Evolutionary conservation across 2,329 filamentous ascomycete genomes (phyloP).

Genomic region (Sphaerostilbella broomeana): DNA sequence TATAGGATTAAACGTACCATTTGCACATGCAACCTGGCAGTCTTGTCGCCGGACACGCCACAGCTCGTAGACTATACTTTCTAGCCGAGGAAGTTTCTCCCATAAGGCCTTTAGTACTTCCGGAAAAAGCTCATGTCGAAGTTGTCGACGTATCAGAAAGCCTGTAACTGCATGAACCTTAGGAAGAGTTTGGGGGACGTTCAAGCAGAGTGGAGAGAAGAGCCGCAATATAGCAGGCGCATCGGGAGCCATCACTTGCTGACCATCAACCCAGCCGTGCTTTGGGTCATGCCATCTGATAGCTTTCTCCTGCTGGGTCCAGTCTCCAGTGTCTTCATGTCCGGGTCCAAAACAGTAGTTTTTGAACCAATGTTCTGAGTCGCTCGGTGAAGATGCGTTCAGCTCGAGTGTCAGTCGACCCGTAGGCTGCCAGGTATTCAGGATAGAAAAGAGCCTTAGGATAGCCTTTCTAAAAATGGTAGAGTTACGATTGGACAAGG

Average conservation of each 20-base stretch:
- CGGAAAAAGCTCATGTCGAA: slow-evolving; percentile 10
- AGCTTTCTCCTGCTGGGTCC: slow-evolving; percentile 3
- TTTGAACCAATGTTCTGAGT: slow-evolving; percentile 16
- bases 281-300: slow-evolving; percentile 14
- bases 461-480: slow-evolving; percentile 17
- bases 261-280: slow-evolving; percentile 14
- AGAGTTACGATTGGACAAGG: slow-evolving; percentile 4
- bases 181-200: slow-evolving; percentile 6
- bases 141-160: slow-evolving; percentile 13
- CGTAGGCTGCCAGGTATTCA: slow-evolving; percentile 22
- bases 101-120: slow-evolving; percentile 3
- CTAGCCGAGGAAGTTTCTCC: slow-evolving; percentile 13
- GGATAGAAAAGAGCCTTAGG: slow-evolving; percentile 23
- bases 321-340: too few relatives aligned
- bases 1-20: not conserved
- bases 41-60: slow-evolving; percentile 5
- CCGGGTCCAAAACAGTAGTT: slow-evolving; percentile 5
- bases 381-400: slow-evolving; percentile 13
- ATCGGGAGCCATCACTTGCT: slow-evolving; percentile 7
- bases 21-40: not conserved
- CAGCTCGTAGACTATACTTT: slow-evolving; percentile 13
- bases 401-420: slow-evolving; percentile 11
- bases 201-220: slow-evolving; percentile 1
- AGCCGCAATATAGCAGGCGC: slow-evolving; percentile 8
- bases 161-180: slow-evolving; percentile 12